Evolutionary conservation across 2,329 filamentous ascomycete genomes (phyloP).

Genomic region (Paecilomyces variotii): DNA sequence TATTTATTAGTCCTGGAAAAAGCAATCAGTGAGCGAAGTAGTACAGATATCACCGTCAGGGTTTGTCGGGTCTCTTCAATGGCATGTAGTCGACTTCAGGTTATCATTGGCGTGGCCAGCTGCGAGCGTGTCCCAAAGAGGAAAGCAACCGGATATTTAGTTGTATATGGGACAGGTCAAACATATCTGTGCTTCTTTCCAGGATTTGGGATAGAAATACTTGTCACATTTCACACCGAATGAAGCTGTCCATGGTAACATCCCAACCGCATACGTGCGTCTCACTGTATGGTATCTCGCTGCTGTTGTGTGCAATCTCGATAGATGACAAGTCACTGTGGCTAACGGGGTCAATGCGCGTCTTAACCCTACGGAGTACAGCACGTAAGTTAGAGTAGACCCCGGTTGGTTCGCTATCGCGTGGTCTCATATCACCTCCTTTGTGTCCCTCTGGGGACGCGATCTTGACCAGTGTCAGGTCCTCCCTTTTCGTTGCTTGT

Average conservation of each 20-base stretch:
- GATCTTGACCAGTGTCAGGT: not conserved
- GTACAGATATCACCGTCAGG: not conserved
- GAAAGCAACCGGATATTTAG: not conserved
- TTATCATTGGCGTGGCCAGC: not conserved
- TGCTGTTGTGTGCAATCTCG: not conserved
- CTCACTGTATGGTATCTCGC: not conserved
- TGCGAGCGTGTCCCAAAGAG: not conserved
- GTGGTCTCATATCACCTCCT: not conserved
- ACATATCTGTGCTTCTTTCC: not conserved
- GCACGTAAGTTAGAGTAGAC: not conserved
- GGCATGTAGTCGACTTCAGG: not conserved
- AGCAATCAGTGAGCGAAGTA: not conserved
- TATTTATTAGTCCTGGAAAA: not conserved
- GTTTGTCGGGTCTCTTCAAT: not conserved
- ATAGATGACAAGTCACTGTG: not conserved
- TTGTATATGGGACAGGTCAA: not conserved
- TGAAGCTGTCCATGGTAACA: not conserved
- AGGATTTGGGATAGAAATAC: not conserved
- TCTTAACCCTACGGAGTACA: not conserved
- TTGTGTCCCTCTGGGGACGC: not conserved
- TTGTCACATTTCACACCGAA: not conserved
- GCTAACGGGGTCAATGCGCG: not conserved
- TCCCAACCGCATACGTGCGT: not conserved
- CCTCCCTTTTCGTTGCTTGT: not conserved
- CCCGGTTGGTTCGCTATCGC: not conserved